A percentile compares a stretch with the other conserved stretches of the same genome.
Conservation (phyloP, 2,329 filamentous ascomycete species). For the Calonectria pseudoreteaudii region DNA sequence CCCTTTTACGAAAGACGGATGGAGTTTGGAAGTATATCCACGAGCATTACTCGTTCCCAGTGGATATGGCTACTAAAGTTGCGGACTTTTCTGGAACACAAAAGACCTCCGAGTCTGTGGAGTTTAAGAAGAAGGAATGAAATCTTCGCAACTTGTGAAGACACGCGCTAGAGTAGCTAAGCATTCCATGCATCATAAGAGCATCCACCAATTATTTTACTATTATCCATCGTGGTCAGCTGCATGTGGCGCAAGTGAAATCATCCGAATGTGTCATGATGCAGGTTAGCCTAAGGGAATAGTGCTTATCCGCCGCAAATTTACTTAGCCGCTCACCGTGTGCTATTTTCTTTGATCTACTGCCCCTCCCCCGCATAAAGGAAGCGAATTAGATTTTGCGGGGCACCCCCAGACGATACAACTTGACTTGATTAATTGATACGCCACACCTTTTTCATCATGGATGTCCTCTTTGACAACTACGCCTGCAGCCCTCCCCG, state of each 20-base stretch:
- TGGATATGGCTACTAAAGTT: slow-evolving; percentile 12
- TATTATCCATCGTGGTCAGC: too few species aligned
- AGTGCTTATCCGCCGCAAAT: background rate
- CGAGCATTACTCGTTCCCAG: slow-evolving; percentile 13
- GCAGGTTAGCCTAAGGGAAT: background rate
- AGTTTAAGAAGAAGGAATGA: slow-evolving; percentile 8
- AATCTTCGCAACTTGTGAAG: background rate
- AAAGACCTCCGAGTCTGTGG: background rate
- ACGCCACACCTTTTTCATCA: background rate
- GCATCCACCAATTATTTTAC: background rate
- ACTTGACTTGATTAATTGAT: background rate
- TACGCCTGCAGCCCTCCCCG: background rate
- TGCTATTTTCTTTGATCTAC: background rate
- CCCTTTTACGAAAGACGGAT: background rate
- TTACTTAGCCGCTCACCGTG: background rate
- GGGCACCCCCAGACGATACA: background rate
- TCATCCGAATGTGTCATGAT: background rate
- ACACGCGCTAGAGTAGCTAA: background rate
- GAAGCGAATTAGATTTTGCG: background rate
- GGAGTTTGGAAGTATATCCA: slow-evolving; percentile 12
- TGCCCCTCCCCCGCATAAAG: background rate
- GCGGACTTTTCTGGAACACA: background rate
- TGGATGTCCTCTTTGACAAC: slow-evolving; percentile 4
- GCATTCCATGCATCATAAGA: too few species aligned
- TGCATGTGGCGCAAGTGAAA: background rate